Percentiles rank a stretch among this genome's conserved stretches.
These are phyloP conservation scores for Melanomma pulvis-pyrius DNA, from an alignment of 495 filamentous ascomycete species.

Conservation along the genomic window DNA sequence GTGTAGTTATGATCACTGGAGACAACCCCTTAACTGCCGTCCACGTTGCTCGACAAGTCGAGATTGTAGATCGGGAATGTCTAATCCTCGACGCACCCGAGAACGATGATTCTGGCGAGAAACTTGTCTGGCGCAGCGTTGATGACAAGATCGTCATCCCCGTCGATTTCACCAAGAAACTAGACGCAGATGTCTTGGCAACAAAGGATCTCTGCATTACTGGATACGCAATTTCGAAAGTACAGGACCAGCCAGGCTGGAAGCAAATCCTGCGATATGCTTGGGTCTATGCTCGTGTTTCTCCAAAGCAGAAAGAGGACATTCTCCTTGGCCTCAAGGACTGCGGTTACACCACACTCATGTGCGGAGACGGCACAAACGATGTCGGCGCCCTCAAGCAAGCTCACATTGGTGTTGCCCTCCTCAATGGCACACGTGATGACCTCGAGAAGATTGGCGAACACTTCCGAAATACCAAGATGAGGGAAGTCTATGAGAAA, in stretches of 20 bases:
- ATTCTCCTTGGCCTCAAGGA: constrained; percentile 95
- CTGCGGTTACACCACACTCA: constrained; percentile 94
- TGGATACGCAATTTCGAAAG: constrained; percentile 88
- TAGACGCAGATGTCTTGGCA: constrained; percentile 80
- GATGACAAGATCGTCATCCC: constrained; percentile 86
- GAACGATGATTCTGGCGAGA: constrained; percentile 77
- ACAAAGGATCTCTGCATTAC: constrained; percentile 95
- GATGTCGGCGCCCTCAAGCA: constrained; percentile 98
- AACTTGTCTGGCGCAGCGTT: constrained; percentile 90
- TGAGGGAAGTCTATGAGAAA: constrained; percentile 99
- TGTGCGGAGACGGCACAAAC: constrained; percentile 99
- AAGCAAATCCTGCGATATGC: constrained; percentile 78
- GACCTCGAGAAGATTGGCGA: constrained; percentile 90
- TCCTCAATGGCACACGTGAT: constrained; percentile 91
- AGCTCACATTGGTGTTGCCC: constrained; percentile 93
- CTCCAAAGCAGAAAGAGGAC: constrained; percentile 98
- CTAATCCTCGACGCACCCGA: constrained; percentile 95
- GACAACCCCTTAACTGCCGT: constrained; percentile 97
- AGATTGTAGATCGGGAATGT: constrained; percentile 95
- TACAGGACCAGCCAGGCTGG: constrained; percentile 76
- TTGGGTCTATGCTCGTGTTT: constrained; percentile 98
- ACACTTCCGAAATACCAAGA: constrained; percentile 88
- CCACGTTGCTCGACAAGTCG: constrained; percentile 92
- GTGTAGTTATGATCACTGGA: constrained; percentile 98
- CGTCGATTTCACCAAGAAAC: constrained; percentile 80